A percentile compares a stretch with the other conserved stretches of the same genome.
Conservation (phyloP, 2,329 filamentous ascomycete genomes). For the Fusarium floridanum region DNA sequence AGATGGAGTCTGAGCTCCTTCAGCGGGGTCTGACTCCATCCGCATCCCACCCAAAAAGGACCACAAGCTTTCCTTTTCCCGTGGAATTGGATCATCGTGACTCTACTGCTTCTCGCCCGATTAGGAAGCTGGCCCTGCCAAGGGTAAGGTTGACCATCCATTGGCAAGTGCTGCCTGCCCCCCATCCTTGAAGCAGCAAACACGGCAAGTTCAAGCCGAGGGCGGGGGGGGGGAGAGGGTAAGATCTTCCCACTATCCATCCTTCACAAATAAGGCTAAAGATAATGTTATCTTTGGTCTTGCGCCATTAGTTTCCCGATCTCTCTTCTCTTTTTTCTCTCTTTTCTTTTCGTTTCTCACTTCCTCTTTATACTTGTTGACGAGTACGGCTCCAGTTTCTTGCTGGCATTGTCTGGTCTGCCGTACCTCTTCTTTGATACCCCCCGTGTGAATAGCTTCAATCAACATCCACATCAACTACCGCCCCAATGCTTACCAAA, state of each 20-base stretch:
- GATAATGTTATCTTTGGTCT: not conserved
- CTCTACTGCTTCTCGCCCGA: constrained; percentile 4
- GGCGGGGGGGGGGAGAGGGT: constrained; percentile 12
- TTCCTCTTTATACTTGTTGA: not conserved
- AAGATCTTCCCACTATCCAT: not conserved
- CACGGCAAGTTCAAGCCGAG: constrained; percentile 36
- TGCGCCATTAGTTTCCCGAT: not conserved
- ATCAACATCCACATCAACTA: constrained; percentile 3
- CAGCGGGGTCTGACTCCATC: not conserved
- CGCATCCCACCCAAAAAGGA: not conserved
- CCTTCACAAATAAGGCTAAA: constrained; percentile 5
- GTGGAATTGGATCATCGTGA: not conserved
- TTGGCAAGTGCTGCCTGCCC: not conserved
- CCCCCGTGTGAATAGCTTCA: constrained; percentile 21
- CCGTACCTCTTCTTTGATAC: not conserved
- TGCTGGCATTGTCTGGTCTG: not conserved
- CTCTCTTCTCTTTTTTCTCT: not conserved
- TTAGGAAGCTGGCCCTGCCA: constrained; percentile 1
- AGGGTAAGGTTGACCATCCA: not conserved
- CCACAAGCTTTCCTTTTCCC: not conserved
- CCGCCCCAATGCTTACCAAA: constrained; percentile 55
- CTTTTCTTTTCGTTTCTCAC: not conserved
- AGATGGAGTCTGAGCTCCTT: not conserved
- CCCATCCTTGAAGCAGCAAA: constrained; percentile 1
- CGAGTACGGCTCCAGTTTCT: not conserved